phyloP scores from a whole-genome alignment of 2,329 filamentous ascomycete genomes.

The Macrophomina pseudophaseolina region DNA sequence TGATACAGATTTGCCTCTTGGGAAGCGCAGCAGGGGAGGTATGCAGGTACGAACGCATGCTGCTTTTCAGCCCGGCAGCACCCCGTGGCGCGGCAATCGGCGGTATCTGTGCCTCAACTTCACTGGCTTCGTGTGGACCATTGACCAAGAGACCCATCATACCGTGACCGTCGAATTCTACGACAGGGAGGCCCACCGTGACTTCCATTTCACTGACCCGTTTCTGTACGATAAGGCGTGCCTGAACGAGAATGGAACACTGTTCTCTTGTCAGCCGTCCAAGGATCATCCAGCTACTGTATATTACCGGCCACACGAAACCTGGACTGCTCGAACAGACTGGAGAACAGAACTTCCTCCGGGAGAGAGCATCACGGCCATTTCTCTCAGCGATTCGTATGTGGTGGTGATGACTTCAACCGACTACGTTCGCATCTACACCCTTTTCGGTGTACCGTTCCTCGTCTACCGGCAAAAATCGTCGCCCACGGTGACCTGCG shows the following conservation, averaged over 20 bases:
- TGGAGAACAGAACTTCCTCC: constrained; percentile 88
- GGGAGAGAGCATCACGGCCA: constrained; percentile 84
- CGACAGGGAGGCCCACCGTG: constrained; percentile 86
- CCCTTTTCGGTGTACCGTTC: constrained; percentile 87
- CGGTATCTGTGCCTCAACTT: constrained; percentile 94
- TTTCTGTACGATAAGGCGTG: constrained; percentile 97
- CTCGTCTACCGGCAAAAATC: constrained; percentile 92
- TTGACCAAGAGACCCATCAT: constrained; percentile 86
- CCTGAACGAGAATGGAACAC: constrained; percentile 78
- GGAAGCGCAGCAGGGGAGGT: constrained; percentile 59
- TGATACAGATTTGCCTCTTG: constrained; percentile 44
- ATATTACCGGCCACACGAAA: constrained; percentile 97
- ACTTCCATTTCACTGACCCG: constrained; percentile 97
- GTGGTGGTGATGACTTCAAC: constrained; percentile 85
- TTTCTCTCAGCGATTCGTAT: constrained; percentile 90
- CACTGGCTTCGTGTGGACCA: constrained; percentile 94
- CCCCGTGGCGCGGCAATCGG: constrained; percentile 92
- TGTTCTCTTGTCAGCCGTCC: constrained; percentile 79
- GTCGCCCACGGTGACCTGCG: constrained; percentile 86
- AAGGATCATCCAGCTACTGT: constrained; percentile 72
- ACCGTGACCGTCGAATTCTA: constrained; percentile 98
- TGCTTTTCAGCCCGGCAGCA: constrained; percentile 91
- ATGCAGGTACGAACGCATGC: constrained; percentile 75
- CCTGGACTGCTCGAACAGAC: constrained; percentile 88
- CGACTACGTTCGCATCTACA: constrained; percentile 91